Conservation (phyloP, 495 filamentous ascomycete genomes). For the Aspergillus haitiensis region DNA sequence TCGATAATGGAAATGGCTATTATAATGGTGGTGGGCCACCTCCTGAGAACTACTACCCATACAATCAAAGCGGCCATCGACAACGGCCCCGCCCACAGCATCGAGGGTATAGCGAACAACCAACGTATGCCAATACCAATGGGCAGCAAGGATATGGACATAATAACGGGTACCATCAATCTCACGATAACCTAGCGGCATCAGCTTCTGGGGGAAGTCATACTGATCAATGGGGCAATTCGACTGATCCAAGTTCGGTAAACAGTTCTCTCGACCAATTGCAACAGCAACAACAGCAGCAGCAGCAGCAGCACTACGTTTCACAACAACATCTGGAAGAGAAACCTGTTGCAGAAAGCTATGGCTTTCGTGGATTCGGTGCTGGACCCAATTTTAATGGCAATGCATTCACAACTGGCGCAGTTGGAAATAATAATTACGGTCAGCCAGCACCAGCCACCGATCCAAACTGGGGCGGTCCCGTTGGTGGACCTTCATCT, state of each 20-base stretch:
- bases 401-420: constrained; percentile 14
- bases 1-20: constrained; percentile 48
- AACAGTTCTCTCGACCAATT: constrained; percentile 85
- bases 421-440: constrained; percentile 17
- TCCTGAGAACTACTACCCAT: constrained; percentile 42
- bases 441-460: constrained; percentile 18
- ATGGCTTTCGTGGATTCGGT: constrained; percentile 56
- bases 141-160: constrained; percentile 59
- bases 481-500: constrained; percentile 29
- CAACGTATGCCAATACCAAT: constrained; percentile 35
- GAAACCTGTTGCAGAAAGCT: constrained; percentile 52
- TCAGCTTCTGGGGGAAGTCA: constrained; percentile 69
- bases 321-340: constrained; percentile 43
- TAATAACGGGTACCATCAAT: constrained; percentile 66
- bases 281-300: constrained; percentile 50
- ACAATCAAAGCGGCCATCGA: constrained; percentile 31
- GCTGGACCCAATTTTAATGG: constrained; percentile 35
- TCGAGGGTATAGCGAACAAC: constrained; percentile 52
- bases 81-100: constrained; percentile 44
- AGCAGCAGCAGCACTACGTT: constrained; percentile 34
- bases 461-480: constrained; percentile 30
- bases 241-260: constrained; percentile 85
- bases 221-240: constrained; percentile 71
- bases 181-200: constrained; percentile 77
- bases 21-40: constrained; percentile 39